A percentile compares a stretch with the other conserved stretches of the same genome.
Conservation (phyloP, 768 basidiomycete genomes). For the Dendrothele bispora region DNA sequence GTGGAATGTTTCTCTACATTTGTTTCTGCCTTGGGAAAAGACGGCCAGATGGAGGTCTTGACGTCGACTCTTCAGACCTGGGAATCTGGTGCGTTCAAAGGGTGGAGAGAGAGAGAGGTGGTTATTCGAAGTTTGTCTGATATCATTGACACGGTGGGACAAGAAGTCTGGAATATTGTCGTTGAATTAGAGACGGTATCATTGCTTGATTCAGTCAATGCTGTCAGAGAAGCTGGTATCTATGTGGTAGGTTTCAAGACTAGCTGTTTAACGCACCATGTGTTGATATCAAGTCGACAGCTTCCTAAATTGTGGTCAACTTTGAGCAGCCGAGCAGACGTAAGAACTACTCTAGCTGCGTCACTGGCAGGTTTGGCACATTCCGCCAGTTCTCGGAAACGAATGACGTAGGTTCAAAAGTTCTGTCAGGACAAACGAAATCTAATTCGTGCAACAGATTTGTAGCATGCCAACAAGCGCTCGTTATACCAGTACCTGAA, state of each 20-base stretch:
- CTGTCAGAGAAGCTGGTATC: conserved; percentile 79
- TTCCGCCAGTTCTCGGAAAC: conserved; percentile 52
- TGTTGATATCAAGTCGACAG: conserved; percentile 30
- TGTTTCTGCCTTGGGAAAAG: conserved; percentile 48
- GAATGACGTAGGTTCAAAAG: conserved; percentile 59
- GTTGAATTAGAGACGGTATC: conserved; percentile 56
- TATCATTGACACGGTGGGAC: conserved; percentile 42
- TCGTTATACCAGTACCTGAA: conserved; percentile 39
- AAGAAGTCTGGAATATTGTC: conserved; percentile 36
- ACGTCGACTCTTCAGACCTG: conserved; percentile 51
- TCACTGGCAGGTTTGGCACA: no score
- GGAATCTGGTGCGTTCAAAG: conserved; percentile 55
- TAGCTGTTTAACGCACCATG: conserved; percentile 1
- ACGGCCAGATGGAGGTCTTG: conserved; percentile 46
- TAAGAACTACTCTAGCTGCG: no score
- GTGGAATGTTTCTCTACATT: conserved; percentile 66
- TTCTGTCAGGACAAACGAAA: conserved; percentile 4
- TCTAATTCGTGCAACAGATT: conserved; percentile 46
- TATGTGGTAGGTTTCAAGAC: conserved; percentile 49
- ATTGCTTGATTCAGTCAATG: conserved; percentile 77
- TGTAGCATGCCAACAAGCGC: conserved; percentile 68
- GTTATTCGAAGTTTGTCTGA: conserved; percentile 56
- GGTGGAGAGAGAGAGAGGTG: conserved; percentile 83
- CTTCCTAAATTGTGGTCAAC: conserved; percentile 47
- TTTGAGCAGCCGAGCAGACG: conserved; percentile 35